A percentile compares a stretch with the other conserved stretches of the same genome.
Evolutionary conservation across 148 eudicot genomes (phyloP).

Genomic region (Gaultheria prostrata): DNA sequence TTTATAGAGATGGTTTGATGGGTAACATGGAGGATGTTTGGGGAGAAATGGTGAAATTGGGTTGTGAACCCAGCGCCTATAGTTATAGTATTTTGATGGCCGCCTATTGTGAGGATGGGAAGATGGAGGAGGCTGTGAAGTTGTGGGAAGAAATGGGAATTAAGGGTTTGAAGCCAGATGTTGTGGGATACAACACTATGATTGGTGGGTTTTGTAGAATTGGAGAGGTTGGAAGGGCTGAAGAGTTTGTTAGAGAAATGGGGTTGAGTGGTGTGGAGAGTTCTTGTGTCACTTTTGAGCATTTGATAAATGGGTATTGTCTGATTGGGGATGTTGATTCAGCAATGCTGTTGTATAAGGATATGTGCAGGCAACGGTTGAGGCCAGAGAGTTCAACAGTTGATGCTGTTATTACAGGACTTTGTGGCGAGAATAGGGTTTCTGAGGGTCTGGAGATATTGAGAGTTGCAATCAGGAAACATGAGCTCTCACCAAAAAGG

Average conservation of each 20-base stretch:
- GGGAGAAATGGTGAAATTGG: slow-evolving; percentile 46
- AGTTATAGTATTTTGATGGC: slow-evolving; percentile 61
- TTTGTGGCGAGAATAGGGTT: slow-evolving; percentile 41
- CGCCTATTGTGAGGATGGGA: slow-evolving; percentile 58
- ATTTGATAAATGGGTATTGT: slow-evolving; percentile 75
- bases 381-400: slow-evolving; percentile 41
- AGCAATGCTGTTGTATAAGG: slow-evolving; percentile 48
- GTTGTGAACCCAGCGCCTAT: slow-evolving; percentile 37
- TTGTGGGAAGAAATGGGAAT: slow-evolving; percentile 57
- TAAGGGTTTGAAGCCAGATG: slow-evolving; percentile 45
- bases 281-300: slow-evolving; percentile 58
- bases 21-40: slow-evolving; percentile 63
- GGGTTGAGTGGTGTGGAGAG: slow-evolving; percentile 46
- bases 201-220: slow-evolving; percentile 69
- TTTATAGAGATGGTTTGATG: slow-evolving; percentile 46
- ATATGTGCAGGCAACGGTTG: slow-evolving; percentile 60
- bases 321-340: slow-evolving; percentile 53
- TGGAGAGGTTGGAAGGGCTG: slow-evolving; percentile 52
- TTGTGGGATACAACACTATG: slow-evolving; percentile 59
- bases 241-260: slow-evolving; percentile 64
- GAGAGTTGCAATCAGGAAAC: slow-evolving; percentile 30
- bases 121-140: slow-evolving; percentile 48
- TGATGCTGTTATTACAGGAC: slow-evolving; percentile 36
- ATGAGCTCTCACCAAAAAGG: slow-evolving; percentile 37
- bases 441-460: slow-evolving; percentile 50